Base-by-base conservation (phyloP, 805 yeast species). In the Clavispora carvajalis region DNA sequence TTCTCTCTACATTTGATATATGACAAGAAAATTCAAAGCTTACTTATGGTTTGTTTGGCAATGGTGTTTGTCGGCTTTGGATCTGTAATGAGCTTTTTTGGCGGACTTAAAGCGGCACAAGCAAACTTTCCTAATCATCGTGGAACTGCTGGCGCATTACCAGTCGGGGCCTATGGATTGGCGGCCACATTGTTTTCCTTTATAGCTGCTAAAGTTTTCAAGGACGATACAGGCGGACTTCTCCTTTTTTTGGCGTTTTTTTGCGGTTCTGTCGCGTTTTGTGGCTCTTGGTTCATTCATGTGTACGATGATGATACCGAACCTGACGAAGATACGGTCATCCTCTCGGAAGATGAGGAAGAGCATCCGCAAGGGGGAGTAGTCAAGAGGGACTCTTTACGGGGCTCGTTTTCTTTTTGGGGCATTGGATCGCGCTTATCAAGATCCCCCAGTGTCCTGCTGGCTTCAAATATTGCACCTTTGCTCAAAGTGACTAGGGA, bases 141-240 rank as follows among this genome's bases (percentile, higher is more conserved):
- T 53, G 93, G 88, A 17, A 67, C 79, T 6, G 88, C 88, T 2
- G 81, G 80, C 15, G 80, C 86, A 1, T 64, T 76, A 33, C 86
- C 87, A 2, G 83, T 81, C 4, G 74, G 85, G 11, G 68, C 80
- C 1, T 85, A 77, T 58, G 95, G 91, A 0, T 60, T 85, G 31
- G 76, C 88, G 5, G 89, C 91, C 3, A 68, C 85, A 30, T 48
- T 82, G 15, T 82, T 80, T 53, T 77, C 87, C 2, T 57, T 73
- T 2, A 51, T 82, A 3, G 74, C 85, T 11, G 77, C 84, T 0
- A 51, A 60, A 5, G 67, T 73, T 37, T 84, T 76, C 48, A 57
- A 61, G 7, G 76, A 71, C 23, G 60, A 82, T 47, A 73, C 85
- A 1, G 74, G 69, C 5, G 77, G 76, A 0, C 66, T 83, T 2